Conservation (phyloP, 257 asterid genomes). For the Nicotiana benthamiana region DNA sequence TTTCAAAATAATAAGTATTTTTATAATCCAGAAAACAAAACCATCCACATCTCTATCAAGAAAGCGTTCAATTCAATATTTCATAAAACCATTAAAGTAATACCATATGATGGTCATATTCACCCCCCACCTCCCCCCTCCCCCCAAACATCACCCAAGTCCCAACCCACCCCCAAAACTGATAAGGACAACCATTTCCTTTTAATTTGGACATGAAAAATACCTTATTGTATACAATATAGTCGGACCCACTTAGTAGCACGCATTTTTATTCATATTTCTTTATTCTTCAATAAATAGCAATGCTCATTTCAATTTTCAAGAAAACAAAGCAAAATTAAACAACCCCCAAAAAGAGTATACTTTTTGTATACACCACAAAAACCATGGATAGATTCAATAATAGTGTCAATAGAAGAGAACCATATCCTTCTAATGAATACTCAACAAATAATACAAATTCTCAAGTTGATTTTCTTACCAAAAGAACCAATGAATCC, state of each 20-base stretch:
- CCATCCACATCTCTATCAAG: background rate
- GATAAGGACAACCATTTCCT: background rate
- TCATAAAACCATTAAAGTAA: background rate
- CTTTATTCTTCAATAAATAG: background rate
- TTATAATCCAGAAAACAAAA: background rate
- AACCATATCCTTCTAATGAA: background rate
- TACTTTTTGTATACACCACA: too few relatives aligned
- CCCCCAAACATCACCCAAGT: too few relatives aligned
- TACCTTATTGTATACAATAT: too few relatives aligned
- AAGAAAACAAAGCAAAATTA: too few relatives aligned
- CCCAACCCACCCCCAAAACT: background rate
- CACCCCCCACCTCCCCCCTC: too few relatives aligned
- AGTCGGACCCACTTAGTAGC: background rate
- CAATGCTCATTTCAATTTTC: too few relatives aligned
- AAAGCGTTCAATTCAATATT: background rate
- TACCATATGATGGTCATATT: too few relatives aligned
- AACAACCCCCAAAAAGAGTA: too few relatives aligned
- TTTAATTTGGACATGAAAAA: too few relatives aligned
- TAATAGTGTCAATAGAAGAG: background rate
- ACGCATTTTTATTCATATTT: background rate
- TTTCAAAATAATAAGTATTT: too few relatives aligned
- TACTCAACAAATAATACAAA: background rate
- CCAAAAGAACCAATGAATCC: background rate
- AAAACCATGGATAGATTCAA: background rate
- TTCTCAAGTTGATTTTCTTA: background rate